Evolutionary conservation across 176 grass and related monocot genomes (phyloP).

Genomic region (Rhynchospora breviuscula): DNA sequence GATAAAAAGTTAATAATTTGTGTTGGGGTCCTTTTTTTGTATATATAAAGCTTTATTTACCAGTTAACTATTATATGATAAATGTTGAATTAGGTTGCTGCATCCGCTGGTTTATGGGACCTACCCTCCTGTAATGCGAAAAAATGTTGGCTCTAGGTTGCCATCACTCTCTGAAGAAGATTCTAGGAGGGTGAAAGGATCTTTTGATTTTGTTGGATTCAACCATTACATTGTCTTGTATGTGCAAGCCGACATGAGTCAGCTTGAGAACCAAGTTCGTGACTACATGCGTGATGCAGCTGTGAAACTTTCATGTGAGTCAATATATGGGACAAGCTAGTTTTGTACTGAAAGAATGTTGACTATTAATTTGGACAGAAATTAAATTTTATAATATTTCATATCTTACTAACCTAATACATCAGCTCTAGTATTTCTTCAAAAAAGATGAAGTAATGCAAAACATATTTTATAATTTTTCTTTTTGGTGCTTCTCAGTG

Average conservation of each 20-base stretch:
- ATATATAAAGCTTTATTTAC: neutral
- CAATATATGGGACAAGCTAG: neutral
- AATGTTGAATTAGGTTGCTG: constrained; percentile 37
- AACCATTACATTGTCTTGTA: constrained; percentile 47
- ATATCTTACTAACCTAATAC: too few relatives aligned
- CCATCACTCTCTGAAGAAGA: constrained; percentile 36
- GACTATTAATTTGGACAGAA: too few relatives aligned
- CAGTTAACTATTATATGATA: neutral
- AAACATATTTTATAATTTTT: too few relatives aligned
- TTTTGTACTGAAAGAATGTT: too few relatives aligned
- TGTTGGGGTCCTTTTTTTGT: neutral
- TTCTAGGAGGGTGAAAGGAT: constrained; percentile 31
- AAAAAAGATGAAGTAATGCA: too few relatives aligned
- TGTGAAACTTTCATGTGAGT: constrained; percentile 32
- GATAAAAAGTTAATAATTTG: neutral
- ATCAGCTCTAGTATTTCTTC: too few relatives aligned
- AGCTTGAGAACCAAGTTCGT: constrained; percentile 3
- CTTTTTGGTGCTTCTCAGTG: too few relatives aligned
- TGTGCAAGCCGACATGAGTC: neutral
- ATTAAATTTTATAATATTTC: too few relatives aligned
- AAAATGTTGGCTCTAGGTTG: constrained; percentile 39
- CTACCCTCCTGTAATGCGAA: constrained; percentile 58
- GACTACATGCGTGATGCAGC: constrained; percentile 48
- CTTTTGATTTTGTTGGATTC: constrained; percentile 71
- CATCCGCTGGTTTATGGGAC: constrained; percentile 58